These are phyloP conservation scores for Epichloe coenophiala DNA, from an alignment of 2,329 filamentous ascomycete genomes.

Conservation along the genomic window DNA sequence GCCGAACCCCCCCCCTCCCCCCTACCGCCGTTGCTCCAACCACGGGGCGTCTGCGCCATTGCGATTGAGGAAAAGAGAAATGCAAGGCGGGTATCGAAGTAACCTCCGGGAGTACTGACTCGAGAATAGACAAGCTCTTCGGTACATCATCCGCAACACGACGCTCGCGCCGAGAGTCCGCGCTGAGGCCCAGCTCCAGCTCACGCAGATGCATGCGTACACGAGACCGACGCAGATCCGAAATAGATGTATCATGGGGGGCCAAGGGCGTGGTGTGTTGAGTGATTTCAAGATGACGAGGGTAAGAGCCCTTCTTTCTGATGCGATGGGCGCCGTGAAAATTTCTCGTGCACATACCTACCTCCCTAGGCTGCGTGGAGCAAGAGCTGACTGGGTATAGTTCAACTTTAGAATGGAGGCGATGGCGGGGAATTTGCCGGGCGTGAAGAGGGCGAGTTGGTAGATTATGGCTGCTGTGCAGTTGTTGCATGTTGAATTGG, in stretches of 20 bases:
- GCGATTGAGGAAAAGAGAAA: neutral
- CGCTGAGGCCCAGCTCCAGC: slow-evolving; percentile 82
- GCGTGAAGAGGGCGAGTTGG: slow-evolving; percentile 95
- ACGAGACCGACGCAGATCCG: slow-evolving; percentile 86
- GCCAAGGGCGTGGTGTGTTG: slow-evolving; percentile 81
- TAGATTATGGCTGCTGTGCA: slow-evolving; percentile 29
- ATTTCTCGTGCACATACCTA: neutral
- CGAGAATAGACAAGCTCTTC: slow-evolving; percentile 63
- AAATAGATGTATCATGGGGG: slow-evolving; percentile 84
- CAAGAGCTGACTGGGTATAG: slow-evolving; percentile 32
- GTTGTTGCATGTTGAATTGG: neutral
- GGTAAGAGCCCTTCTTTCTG: slow-evolving; percentile 40
- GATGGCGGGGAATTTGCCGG: slow-evolving; percentile 70
- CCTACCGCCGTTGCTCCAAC: neutral
- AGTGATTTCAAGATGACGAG: slow-evolving; percentile 84
- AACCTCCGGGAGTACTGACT: too few relatives aligned
- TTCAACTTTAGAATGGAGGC: slow-evolving; percentile 90
- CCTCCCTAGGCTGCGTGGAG: slow-evolving; percentile 4
- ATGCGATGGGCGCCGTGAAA: neutral
- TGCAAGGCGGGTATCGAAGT: neutral
- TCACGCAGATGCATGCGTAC: slow-evolving; percentile 92
- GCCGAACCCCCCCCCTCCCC: too few relatives aligned
- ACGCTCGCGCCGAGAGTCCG: slow-evolving; percentile 68
- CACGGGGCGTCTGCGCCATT: neutral
- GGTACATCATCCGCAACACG: slow-evolving; percentile 89